Conservation (phyloP, 2,329 filamentous ascomycete species). For the Rutstroemia sp. region DNA sequence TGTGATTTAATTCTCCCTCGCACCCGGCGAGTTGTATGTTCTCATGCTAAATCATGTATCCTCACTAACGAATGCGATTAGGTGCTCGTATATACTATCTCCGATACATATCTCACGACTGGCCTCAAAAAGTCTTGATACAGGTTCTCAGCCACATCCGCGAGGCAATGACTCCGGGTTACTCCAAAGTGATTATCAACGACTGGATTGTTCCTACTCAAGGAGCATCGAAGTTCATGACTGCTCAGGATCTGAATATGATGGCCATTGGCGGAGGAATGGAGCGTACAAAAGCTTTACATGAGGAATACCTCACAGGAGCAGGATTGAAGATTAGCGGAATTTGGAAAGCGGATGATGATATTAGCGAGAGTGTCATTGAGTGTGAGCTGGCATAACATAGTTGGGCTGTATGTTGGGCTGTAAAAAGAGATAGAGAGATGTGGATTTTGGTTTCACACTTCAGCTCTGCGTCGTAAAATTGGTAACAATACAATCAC, state of each 20-base stretch:
- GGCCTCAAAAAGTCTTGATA: slow-evolving; percentile 13
- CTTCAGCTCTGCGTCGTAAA: too few species aligned
- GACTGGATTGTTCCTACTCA: slow-evolving; percentile 15
- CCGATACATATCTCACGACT: slow-evolving; percentile 30
- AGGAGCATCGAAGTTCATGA: slow-evolving; percentile 12
- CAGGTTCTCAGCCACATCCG: slow-evolving; percentile 12
- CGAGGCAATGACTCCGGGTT: slow-evolving; percentile 23
- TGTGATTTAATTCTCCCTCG: background rate
- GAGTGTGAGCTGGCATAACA: background rate
- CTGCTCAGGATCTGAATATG: slow-evolving; percentile 4
- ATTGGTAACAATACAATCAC: too few species aligned
- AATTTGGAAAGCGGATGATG: background rate
- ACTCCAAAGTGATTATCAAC: slow-evolving; percentile 16
- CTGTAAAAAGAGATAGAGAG: too few species aligned
- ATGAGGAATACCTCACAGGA: background rate
- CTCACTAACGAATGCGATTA: background rate
- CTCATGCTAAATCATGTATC: background rate
- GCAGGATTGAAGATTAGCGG: background rate
- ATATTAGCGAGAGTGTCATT: background rate
- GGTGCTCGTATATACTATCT: slow-evolving; percentile 29
- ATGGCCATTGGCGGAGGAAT: background rate
- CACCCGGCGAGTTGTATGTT: background rate
- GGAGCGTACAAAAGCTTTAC: background rate
- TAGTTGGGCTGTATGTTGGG: too few species aligned
- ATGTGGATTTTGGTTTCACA: too few species aligned